A percentile compares a stretch with the other conserved stretches of the same genome.
Evolutionary conservation across 352 stramenopile genomes (phyloP).

Genomic region (Globisporangium alternatum): DNA sequence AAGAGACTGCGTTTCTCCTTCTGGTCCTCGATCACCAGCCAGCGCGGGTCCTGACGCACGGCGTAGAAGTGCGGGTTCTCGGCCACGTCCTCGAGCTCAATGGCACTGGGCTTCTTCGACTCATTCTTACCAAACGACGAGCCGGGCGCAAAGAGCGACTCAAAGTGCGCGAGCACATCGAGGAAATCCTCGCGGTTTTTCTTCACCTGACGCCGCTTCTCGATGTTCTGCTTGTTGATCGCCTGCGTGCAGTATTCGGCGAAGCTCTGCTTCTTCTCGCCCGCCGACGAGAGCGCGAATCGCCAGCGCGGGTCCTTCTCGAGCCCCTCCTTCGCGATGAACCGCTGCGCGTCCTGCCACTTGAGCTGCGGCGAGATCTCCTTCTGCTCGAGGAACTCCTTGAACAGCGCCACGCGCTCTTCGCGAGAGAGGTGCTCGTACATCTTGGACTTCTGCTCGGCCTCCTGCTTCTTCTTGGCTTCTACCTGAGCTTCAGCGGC

Average conservation of each 20-base stretch:
- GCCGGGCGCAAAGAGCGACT: constrained; percentile 28
- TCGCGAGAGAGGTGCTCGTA: constrained; percentile 50
- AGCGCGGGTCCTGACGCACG: constrained; percentile 63
- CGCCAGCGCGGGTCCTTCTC: constrained; percentile 64
- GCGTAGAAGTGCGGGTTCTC: constrained; percentile 50
- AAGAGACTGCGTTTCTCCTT: constrained; percentile 76
- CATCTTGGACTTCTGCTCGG: constrained; percentile 36
- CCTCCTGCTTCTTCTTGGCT: constrained; percentile 39
- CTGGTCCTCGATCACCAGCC: constrained; percentile 52
- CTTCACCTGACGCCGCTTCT: constrained; percentile 68
- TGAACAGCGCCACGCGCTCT: constrained; percentile 61
- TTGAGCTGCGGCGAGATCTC: constrained; percentile 67
- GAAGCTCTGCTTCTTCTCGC: constrained; percentile 84
- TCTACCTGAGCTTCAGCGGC: constrained; percentile 21
- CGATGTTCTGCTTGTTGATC: constrained; percentile 65
- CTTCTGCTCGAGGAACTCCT: constrained; percentile 68
- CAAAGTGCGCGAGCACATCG: constrained; percentile 56
- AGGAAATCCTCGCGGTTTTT: constrained; percentile 71
- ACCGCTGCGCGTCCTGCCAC: constrained; percentile 67
- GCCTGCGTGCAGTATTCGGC: constrained; percentile 79
- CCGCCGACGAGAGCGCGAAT: constrained; percentile 57
- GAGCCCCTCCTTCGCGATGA: constrained; percentile 55
- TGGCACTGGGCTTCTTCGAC: constrained; percentile 14
- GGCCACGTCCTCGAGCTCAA: constrained; percentile 49
- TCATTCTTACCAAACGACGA: neutral